Evolutionary conservation across 352 stramenopile species (phyloP).

Genomic region (Halophytophthora polymorphica): DNA sequence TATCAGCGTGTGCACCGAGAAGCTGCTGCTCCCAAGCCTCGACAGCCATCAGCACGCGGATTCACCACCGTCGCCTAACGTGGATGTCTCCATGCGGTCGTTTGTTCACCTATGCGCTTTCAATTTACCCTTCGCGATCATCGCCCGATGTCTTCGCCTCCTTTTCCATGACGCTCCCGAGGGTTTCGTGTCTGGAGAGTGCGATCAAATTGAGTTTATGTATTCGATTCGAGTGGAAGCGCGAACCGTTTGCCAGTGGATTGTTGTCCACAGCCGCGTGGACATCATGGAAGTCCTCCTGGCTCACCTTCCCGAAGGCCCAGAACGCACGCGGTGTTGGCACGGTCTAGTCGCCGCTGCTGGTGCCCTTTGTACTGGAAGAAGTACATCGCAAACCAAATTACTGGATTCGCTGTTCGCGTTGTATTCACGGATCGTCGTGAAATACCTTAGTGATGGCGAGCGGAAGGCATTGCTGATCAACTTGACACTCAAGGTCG

Average conservation of each 20-base stretch:
- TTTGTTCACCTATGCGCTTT: constrained; percentile 27
- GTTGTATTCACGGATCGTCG: constrained; percentile 8
- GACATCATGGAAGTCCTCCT: constrained; percentile 23
- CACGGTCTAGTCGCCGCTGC: constrained; percentile 11
- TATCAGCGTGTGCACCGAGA: constrained; percentile 16
- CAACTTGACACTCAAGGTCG: constrained; percentile 11
- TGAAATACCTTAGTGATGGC: constrained; percentile 1
- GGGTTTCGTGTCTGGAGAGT: not conserved
- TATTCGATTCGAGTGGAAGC: constrained; percentile 16
- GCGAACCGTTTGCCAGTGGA: constrained; percentile 29
- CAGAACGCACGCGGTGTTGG: constrained; percentile 15
- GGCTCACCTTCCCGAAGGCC: constrained; percentile 1
- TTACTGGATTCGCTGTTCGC: constrained; percentile 9
- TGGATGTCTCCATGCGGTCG: constrained; percentile 5
- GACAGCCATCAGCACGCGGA: not conserved
- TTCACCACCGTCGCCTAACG: not conserved
- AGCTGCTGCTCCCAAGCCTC: constrained; percentile 8
- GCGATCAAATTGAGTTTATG: constrained; percentile 1
- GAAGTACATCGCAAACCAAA: not conserved
- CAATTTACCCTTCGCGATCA: constrained; percentile 19
- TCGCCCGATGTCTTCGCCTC: constrained; percentile 8
- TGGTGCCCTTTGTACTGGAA: not conserved
- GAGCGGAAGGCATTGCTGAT: constrained; percentile 9
- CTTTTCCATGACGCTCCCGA: not conserved
- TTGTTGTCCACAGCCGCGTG: constrained; percentile 15